Conservation (phyloP, 495 filamentous ascomycete species). For the Stereocaulon alpinum region DNA sequence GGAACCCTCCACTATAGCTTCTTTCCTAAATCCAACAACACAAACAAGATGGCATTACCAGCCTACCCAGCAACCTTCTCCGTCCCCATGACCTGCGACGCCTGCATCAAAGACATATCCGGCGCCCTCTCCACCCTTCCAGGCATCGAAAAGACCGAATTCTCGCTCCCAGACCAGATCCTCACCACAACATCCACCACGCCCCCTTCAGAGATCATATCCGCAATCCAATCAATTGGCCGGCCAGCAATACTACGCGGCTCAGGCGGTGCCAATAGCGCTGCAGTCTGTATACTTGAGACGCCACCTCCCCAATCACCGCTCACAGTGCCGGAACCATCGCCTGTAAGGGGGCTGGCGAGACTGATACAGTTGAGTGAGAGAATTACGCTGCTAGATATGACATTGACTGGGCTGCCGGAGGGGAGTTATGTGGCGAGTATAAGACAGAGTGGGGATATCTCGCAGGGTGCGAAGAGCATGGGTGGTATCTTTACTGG, state of each 20-base stretch:
- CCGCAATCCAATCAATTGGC: conserved; percentile 79
- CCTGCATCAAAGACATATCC: conserved; percentile 77
- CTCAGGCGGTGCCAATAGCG: conserved; percentile 71
- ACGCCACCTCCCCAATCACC: conserved; percentile 50
- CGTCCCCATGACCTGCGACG: conserved; percentile 83
- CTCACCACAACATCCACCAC: conserved; percentile 46
- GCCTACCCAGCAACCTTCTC: conserved; percentile 54
- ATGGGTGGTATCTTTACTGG: conserved; percentile 64
- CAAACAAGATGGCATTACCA: conserved; percentile 11
- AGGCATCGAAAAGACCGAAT: conserved; percentile 42
- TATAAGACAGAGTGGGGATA: conserved; percentile 80
- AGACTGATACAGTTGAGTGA: conserved; percentile 73
- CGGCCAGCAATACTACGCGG: conserved; percentile 91
- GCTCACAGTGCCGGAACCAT: conserved; percentile 36
- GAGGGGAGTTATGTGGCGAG: conserved; percentile 74
- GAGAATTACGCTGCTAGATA: conserved; percentile 69
- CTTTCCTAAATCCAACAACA: not conserved
- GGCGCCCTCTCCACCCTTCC: conserved; percentile 59
- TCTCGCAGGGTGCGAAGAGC: conserved; percentile 68
- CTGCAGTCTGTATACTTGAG: conserved; percentile 94
- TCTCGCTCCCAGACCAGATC: conserved; percentile 38
- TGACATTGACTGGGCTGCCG: conserved; percentile 76
- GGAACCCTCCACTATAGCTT: conserved; percentile 10
- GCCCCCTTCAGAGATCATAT: conserved; percentile 77
- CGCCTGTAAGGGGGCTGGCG: conserved; percentile 63